These are phyloP conservation scores for Solanum ossicruentum DNA, from an alignment of 257 asterid genomes.

Conservation along the genomic window DNA sequence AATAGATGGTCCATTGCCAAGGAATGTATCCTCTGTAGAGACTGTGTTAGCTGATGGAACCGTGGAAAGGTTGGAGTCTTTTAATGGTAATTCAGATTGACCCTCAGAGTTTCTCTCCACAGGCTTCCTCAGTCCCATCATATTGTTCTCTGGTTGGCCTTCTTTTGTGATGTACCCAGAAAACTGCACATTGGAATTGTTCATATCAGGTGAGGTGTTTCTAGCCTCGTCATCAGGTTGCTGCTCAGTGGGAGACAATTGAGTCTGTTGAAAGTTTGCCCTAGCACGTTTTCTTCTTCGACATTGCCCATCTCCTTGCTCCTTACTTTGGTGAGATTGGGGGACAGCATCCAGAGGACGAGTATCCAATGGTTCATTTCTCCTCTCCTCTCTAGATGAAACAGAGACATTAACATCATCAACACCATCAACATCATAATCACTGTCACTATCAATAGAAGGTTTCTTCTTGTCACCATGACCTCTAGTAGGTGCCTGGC, in stretches of 20 bases:
- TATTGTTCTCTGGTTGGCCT: constrained; percentile 12
- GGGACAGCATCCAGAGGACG: constrained; percentile 4
- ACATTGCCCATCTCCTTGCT: constrained; percentile 12
- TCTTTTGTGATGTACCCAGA: constrained; percentile 12
- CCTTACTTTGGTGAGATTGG: constrained; percentile 20
- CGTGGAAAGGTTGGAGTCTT: constrained; percentile 20
- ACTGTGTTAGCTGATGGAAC: constrained; percentile 23
- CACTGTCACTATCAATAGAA: constrained; percentile 47
- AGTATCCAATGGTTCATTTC: constrained; percentile 17
- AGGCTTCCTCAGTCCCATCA: constrained; percentile 9
- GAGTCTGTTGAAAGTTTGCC: constrained; percentile 6
- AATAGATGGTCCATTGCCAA: constrained; percentile 11
- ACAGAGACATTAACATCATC: constrained; percentile 42
- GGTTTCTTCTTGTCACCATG: constrained; percentile 38
- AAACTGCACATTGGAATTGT: constrained; percentile 12
- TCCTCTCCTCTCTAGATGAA: constrained; percentile 47
- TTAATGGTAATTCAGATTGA: constrained; percentile 14
- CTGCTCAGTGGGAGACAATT: constrained; percentile 16
- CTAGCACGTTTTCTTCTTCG: constrained; percentile 22
- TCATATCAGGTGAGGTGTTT: constrained; percentile 19
- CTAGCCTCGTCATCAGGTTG: constrained; percentile 17
- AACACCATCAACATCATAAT: constrained; percentile 59
- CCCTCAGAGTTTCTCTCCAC: constrained; percentile 12
- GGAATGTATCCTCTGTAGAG: neutral
- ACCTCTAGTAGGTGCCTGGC: constrained; percentile 39